Base-by-base conservation (phyloP, 192 early-diverging fungal genomes). In the Diversispora epigaea region DNA sequence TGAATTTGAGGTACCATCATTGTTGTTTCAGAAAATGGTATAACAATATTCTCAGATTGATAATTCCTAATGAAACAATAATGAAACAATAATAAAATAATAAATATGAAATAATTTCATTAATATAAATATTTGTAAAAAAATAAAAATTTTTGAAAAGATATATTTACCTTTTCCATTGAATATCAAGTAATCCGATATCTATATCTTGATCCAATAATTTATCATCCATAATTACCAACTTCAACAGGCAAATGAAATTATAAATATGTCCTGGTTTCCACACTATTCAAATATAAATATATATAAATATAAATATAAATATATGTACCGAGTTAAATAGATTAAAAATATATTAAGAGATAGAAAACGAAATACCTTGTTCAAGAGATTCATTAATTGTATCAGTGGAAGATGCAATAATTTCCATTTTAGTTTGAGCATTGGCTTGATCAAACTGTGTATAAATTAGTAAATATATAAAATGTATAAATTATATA, bases 211-310 rank as follows among this genome's bases (percentile, higher is more conserved):
- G 8, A n/a, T 54, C 39, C 19, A 32, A 8, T n/a, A 78, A 77
- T 68, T 68, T 77, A 6, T 78, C 12, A 55, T 82, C 79, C 15
- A 44, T 19, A n/a, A 75, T 73, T 4, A 68, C 74, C 50, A 85
- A 43, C 55, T 71, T 52, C 45, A 87, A 82, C 6, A 83, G 47
- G 72, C 82, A 87, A 60, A 77, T 79, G 0, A 66, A 68, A 68
- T 80, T 80, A 57, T 68, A 83, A 14, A 82, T 74, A 78, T 84
- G 75, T 5, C 83, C 83, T n/a, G 84, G 71, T 49, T 84, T 81
- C 87, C 87, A 89, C 49, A 75, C 87, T 86, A 57, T 14, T 25
- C 74, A 52, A 57, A 45, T 47, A 72, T 3, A 55, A 46, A 39
- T 52, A 50, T 41, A 47, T 46, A 57, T 19, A 60, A 11, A 12